Base-by-base conservation (phyloP, 2,329 filamentous ascomycete genomes). In the Fusarium praegraminearum region DNA sequence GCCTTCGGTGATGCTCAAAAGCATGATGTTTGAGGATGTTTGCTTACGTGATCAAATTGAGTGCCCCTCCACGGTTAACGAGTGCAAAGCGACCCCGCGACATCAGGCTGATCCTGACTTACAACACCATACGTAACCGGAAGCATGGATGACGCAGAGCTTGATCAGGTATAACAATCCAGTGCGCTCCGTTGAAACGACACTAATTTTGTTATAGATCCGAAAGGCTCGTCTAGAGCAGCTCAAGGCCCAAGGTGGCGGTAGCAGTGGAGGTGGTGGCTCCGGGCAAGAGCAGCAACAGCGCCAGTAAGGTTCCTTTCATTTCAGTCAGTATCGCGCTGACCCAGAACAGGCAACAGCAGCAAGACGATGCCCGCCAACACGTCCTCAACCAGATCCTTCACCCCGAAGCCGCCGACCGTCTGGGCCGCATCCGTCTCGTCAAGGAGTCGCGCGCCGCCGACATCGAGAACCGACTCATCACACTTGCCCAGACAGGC, bases 381-480 rank as follows among this genome's bases (percentile, higher is more conserved):
- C 86, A 88, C 63, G 91, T 98, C 74, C 90, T 99, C 67, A 88
- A 87, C 74, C 96, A 98, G 81, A 98, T 99, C 83, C 93, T 99
- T 67, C 91, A 94, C 76, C 96, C 96, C 72, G 93, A 95, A 77
- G 96, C 96, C 20, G 92, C 93, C 65, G 96, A 99, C 83, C 92
- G 96, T 16, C 87, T 99, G 2, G 93, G 93, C 60, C 93, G 96
- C 71, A 98, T 99, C 82, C 91, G 95, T 35, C 90, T 99, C 65
- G 96, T 99, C 77, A 98, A 98, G 83, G 93, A 94, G 79, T 90
- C 91, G 74, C 93, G 96, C 76, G 96, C 96, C 36, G 88, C 87
- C 66, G 94, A 98, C 76, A 89, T 99, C 60, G 96, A 99, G 84
- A 94, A 97, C 85, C 84, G 95, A 52, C 87, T 99, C 59, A 94